Evolutionary conservation across 139 green algal species (phyloP).

Genomic region (Chlamydomonas applanata): DNA sequence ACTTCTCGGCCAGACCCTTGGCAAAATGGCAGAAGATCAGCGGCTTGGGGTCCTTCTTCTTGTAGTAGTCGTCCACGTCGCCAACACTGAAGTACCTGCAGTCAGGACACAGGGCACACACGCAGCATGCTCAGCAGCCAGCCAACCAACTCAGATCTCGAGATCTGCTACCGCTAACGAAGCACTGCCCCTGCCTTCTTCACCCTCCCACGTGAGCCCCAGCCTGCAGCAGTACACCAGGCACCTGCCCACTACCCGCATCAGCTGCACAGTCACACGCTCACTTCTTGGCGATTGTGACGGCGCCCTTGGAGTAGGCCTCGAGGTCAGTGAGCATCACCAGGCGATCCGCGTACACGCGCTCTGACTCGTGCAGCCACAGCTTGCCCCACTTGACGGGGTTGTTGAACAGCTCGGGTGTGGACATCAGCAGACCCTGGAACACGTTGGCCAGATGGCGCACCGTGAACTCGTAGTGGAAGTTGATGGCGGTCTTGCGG

Average conservation of each 20-base stretch:
- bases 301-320: conserved; percentile 75
- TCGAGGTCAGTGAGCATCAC: conserved; percentile 68
- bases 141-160: too few species aligned
- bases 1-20: conserved; percentile 64
- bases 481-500: conserved; percentile 89
- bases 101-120: conserved; percentile 14
- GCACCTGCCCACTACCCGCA: too few species aligned
- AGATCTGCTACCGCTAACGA: too few species aligned
- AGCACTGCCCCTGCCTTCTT: background rate
- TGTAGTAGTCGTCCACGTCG: conserved; percentile 88
- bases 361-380: conserved; percentile 89
- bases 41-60: conserved; percentile 81
- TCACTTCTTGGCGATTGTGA: conserved; percentile 75
- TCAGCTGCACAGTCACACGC: conserved; percentile 17
- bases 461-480: conserved; percentile 92
- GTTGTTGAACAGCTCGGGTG: conserved; percentile 70
- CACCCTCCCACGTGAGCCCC: too few species aligned
- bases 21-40: conserved; percentile 92
- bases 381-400: conserved; percentile 74
- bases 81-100: conserved; percentile 63
- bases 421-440: conserved; percentile 85
- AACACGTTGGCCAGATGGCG: conserved; percentile 88
- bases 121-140: too few species aligned
- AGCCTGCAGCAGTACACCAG: too few species aligned
- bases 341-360: conserved; percentile 81